phyloP scores from a whole-genome alignment of 352 stramenopile species.

The Phytopythium litorale region DNA sequence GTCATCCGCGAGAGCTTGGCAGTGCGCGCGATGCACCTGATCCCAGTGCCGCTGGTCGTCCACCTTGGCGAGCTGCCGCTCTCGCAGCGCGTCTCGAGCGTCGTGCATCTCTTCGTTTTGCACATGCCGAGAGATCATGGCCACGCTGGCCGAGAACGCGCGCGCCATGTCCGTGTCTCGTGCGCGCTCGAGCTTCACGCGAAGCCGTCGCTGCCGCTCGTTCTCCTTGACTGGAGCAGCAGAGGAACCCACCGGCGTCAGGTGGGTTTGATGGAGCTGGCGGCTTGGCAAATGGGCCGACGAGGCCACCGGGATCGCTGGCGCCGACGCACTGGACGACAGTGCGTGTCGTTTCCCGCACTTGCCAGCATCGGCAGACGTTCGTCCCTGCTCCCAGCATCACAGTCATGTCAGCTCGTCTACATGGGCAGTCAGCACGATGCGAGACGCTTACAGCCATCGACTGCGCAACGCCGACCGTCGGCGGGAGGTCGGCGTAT shows the following conservation, averaged over 20 bases:
- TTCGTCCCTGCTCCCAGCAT: neutral
- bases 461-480: neutral
- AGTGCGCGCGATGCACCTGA: slow-evolving; percentile 51
- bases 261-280: neutral
- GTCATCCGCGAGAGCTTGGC: slow-evolving; percentile 43
- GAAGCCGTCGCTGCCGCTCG: slow-evolving; percentile 23
- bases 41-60: slow-evolving; percentile 45
- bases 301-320: neutral
- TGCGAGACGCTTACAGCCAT: neutral
- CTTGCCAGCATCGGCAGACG: neutral
- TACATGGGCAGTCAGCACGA: neutral
- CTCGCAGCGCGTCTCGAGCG: slow-evolving; percentile 30
- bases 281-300: neutral
- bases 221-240: slow-evolving; percentile 15
- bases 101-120: slow-evolving; percentile 64
- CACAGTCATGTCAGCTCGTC: neutral
- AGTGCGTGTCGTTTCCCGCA: neutral
- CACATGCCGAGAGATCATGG: slow-evolving; percentile 73
- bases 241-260: neutral
- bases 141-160: slow-evolving; percentile 60
- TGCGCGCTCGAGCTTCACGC: slow-evolving; percentile 24
- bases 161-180: slow-evolving; percentile 49
- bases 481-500: slow-evolving; percentile 24
- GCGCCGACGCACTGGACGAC: slow-evolving; percentile 1
- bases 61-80: slow-evolving; percentile 38